These are phyloP conservation scores for Inonotus obliquus DNA, from an alignment of 1,284 basidiomycete genomes.

Conservation along the genomic window DNA sequence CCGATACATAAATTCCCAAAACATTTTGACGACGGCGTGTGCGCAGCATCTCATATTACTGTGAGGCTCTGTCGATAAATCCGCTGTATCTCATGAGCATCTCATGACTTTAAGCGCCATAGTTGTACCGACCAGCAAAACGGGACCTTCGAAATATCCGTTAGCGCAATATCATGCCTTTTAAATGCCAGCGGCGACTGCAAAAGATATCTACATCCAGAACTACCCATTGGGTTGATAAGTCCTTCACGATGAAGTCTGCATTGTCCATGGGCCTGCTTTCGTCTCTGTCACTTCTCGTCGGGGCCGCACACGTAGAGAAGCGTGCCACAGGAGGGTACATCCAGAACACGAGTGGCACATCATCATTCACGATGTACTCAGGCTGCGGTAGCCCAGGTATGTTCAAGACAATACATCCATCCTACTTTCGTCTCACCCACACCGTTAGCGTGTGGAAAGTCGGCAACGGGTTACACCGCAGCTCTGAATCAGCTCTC, in stretches of 20 bases:
- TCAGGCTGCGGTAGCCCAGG: constrained; percentile 44
- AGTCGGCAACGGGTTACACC: constrained; percentile 44
- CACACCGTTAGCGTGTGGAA: constrained; percentile 44
- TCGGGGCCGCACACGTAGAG: constrained; percentile 3
- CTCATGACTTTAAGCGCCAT: neutral
- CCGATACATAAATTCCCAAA: neutral
- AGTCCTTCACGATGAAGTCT: neutral
- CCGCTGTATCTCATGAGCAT: neutral
- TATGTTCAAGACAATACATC: constrained; percentile 22
- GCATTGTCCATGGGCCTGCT: neutral
- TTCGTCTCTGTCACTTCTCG: neutral
- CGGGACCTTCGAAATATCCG: neutral
- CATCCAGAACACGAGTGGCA: constrained; percentile 44
- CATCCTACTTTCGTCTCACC: neutral
- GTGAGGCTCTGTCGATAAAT: neutral
- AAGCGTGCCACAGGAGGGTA: constrained; percentile 43
- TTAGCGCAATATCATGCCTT: neutral
- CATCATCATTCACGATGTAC: constrained; percentile 53
- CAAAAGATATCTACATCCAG: neutral
- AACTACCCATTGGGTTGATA: neutral
- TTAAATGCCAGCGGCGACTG: no score
- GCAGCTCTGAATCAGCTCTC: constrained; percentile 54
- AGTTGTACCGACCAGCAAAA: neutral
- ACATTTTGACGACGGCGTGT: neutral
- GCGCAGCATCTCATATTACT: neutral